A percentile compares a stretch with the other conserved stretches of the same genome.
Conservation (phyloP, 1,284 basidiomycete species). For the Ganoderma lingzhi region DNA sequence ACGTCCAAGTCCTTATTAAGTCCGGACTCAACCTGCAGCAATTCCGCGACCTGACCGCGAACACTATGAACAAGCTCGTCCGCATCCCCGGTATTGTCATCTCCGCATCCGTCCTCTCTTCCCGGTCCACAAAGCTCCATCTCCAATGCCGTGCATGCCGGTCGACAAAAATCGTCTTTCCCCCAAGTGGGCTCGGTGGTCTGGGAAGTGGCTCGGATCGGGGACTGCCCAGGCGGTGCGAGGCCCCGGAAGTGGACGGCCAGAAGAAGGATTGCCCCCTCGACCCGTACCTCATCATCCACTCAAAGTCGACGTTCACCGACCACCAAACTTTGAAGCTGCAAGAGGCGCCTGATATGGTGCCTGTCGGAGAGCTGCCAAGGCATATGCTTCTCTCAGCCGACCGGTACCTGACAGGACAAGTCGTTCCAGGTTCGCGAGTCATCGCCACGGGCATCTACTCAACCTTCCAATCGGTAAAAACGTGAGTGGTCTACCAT, state of each 20-base stretch:
- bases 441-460: slow-evolving; percentile 97
- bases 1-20: slow-evolving; percentile 89
- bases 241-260: slow-evolving; percentile 76
- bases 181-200: slow-evolving; percentile 87
- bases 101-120: slow-evolving; percentile 93
- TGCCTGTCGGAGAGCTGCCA: slow-evolving; percentile 97
- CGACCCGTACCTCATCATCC: slow-evolving; percentile 96
- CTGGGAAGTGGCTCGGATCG: slow-evolving; percentile 82
- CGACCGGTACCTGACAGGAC: slow-evolving; percentile 90
- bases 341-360: slow-evolving; percentile 99
- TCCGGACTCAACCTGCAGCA: slow-evolving; percentile 93
- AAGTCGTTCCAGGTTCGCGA: slow-evolving; percentile 93
- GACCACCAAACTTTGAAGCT: slow-evolving; percentile 98
- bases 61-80: slow-evolving; percentile 95
- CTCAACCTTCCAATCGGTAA: slow-evolving; percentile 91
- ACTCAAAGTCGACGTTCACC: slow-evolving; percentile 94
- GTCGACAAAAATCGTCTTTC: slow-evolving; percentile 83
- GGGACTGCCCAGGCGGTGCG: slow-evolving; percentile 87
- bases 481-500: slow-evolving; percentile 62
- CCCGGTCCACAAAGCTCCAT: slow-evolving; percentile 91
- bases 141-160: slow-evolving; percentile 95
- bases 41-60: slow-evolving; percentile 93
- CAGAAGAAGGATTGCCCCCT: slow-evolving; percentile 93
- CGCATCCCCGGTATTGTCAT: slow-evolving; percentile 99
- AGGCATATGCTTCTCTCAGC: slow-evolving; percentile 94